phyloP scores from a whole-genome alignment of 2,329 filamentous ascomycete genomes.

The Colletotrichum sp. region DNA sequence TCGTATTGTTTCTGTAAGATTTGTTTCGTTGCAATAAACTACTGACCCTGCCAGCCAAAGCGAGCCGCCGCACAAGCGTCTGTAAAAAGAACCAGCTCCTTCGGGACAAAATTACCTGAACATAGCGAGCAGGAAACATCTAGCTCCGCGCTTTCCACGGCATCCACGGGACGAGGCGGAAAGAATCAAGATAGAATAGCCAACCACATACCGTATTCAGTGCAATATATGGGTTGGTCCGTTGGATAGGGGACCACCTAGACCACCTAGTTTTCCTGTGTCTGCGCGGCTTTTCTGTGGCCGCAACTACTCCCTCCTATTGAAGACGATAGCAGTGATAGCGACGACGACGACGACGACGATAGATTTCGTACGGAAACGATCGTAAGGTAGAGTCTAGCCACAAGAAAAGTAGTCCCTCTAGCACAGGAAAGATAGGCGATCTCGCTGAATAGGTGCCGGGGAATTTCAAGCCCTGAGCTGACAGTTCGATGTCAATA shows the following conservation, averaged over 20 bases:
- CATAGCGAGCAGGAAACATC: neutral
- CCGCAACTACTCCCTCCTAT: no score
- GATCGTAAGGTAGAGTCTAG: no score
- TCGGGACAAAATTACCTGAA: neutral
- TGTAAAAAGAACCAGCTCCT: neutral
- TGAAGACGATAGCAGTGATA: no score
- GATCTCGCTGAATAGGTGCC: neutral
- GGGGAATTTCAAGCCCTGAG: neutral
- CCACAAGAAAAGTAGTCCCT: no score
- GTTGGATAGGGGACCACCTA: no score
- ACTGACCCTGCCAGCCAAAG: neutral
- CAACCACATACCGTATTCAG: neutral
- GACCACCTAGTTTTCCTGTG: no score
- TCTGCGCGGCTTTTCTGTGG: no score
- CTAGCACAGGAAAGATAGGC: no score
- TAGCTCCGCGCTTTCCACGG: neutral
- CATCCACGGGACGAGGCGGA: neutral
- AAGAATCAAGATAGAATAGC: neutral
- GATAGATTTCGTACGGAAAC: no score
- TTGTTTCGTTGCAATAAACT: neutral
- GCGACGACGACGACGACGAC: no score
- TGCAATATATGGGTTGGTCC: neutral
- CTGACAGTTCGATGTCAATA: neutral
- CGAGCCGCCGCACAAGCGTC: neutral
- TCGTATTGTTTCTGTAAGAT: neutral